Conservation (phyloP, 1,284 basidiomycete species). For the Cutaneotrichosporon dermatis region DNA sequence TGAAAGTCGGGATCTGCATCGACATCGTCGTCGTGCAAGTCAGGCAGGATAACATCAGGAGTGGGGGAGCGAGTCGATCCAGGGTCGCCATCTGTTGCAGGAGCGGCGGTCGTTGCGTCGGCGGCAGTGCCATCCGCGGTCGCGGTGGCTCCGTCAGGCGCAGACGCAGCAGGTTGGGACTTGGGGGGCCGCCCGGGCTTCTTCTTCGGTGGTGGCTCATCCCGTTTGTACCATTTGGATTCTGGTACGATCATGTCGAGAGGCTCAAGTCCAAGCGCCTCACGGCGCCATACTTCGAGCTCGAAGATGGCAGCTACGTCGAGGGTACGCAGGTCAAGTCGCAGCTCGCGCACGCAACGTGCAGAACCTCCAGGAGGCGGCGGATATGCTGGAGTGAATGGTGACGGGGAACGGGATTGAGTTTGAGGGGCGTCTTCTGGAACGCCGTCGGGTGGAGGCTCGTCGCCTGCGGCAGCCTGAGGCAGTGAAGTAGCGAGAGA, state of each 20-base stretch:
- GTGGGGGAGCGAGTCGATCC: too few species aligned
- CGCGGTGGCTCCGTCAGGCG: too few species aligned
- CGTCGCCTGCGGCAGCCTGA: too few species aligned
- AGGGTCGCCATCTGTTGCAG: background rate
- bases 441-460: background rate
- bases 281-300: constrained; percentile 39
- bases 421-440: background rate
- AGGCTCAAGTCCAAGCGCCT: constrained; percentile 26
- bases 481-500: too few species aligned
- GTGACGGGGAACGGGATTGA: constrained; percentile 7
- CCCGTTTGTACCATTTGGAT: constrained; percentile 18
- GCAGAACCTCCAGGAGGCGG: constrained; percentile 29
- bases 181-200: background rate
- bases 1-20: too few species aligned
- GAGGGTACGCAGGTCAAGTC: constrained; percentile 37
- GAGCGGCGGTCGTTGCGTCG: background rate
- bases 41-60: too few species aligned
- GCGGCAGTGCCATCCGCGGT: background rate
- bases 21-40: too few species aligned
- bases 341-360: constrained; percentile 34
- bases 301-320: constrained; percentile 37
- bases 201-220: background rate
- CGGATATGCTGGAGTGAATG: constrained; percentile 15
- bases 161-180: background rate
- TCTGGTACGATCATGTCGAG: constrained; percentile 24